These are phyloP conservation scores for Flaveria robusta DNA, from an alignment of 129 eudicot genomes.

Conservation along the genomic window DNA sequence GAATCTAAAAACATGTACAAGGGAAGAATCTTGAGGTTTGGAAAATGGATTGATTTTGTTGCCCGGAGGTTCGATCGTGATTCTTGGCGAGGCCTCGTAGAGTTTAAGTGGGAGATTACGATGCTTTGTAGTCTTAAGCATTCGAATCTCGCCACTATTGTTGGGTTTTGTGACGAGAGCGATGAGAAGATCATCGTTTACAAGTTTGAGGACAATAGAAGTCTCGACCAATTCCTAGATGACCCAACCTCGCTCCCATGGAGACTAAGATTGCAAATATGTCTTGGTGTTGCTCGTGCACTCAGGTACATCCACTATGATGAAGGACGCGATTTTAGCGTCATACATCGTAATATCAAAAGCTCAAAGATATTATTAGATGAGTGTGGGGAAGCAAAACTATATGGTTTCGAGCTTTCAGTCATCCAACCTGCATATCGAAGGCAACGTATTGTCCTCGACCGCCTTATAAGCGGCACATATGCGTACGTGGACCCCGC, in stretches of 20 bases:
- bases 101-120: neutral
- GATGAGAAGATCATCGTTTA: neutral
- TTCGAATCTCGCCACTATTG: neutral
- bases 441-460: neutral
- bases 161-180: neutral
- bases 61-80: neutral
- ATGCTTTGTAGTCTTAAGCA: neutral
- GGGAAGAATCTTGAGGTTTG: neutral
- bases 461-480: neutral
- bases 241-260: neutral
- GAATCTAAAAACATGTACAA: neutral
- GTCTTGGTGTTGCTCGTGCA: neutral
- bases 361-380: neutral
- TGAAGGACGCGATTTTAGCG: neutral
- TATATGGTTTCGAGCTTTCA: constrained; percentile 1
- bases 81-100: neutral
- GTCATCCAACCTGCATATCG: neutral
- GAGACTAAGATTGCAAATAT: neutral
- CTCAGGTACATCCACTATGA: neutral
- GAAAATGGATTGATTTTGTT: neutral
- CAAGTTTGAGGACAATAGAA: neutral
- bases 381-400: neutral
- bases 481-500: neutral
- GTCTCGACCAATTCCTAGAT: neutral
- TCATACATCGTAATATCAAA: neutral